These are phyloP conservation scores for Conticribra guillardii DNA, from an alignment of 108 stramenopile genomes.

Conservation along the genomic window DNA sequence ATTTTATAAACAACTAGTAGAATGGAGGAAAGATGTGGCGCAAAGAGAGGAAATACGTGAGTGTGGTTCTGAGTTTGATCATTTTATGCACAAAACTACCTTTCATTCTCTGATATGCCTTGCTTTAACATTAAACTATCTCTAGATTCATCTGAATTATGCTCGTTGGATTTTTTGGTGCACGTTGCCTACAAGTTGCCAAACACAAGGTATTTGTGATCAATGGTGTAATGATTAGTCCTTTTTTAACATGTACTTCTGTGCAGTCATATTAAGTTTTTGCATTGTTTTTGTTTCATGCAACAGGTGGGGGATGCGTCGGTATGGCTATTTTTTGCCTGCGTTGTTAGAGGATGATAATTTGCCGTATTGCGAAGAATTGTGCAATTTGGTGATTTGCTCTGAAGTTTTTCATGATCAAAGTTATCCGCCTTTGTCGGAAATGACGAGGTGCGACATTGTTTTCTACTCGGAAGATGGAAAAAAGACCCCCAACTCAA, in stretches of 20 bases:
- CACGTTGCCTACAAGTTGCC: conserved; percentile 61
- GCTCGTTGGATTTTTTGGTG: conserved; percentile 68
- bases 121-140: too few relatives aligned
- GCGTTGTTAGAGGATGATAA: conserved; percentile 43
- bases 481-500: background rate
- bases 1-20: conserved; percentile 61
- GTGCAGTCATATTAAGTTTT: too few relatives aligned
- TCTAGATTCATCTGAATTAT: conserved; percentile 56
- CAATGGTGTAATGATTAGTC: too few relatives aligned
- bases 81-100: too few relatives aligned
- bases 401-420: conserved; percentile 17
- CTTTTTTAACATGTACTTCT: too few relatives aligned
- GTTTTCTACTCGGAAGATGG: conserved; percentile 4
- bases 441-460: conserved; percentile 14
- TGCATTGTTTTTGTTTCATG: too few relatives aligned
- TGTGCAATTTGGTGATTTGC: conserved; percentile 13
- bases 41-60: conserved; percentile 26
- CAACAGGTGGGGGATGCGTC: conserved; percentile 43
- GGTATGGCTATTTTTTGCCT: conserved; percentile 50
- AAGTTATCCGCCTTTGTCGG: conserved; percentile 11
- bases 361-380: conserved; percentile 30
- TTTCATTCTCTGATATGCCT: too few relatives aligned
- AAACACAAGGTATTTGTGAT: too few relatives aligned
- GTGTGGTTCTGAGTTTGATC: too few relatives aligned
- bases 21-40: conserved; percentile 65